Evolutionary conservation across 2,329 filamentous ascomycete genomes (phyloP).

Genomic region (Exophiala sideris): DNA sequence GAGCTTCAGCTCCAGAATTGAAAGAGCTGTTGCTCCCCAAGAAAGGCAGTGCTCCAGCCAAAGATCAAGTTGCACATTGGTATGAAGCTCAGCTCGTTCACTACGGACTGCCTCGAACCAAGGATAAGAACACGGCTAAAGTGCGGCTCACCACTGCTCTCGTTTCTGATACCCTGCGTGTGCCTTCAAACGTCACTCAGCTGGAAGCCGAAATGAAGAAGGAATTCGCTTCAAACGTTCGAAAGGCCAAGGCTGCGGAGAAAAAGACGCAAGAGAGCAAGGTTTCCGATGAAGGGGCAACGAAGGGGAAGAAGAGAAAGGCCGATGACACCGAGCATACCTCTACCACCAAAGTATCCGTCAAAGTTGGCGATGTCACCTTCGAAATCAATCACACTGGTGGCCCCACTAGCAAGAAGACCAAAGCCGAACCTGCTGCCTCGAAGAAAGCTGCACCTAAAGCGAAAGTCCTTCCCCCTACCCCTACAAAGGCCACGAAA

Average conservation of each 20-base stretch:
- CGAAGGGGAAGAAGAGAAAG: slow-evolving; percentile 14
- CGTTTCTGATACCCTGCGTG: slow-evolving; percentile 45
- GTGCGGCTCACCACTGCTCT: slow-evolving; percentile 58
- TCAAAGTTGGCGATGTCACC: slow-evolving; percentile 12
- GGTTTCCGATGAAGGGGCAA: background rate
- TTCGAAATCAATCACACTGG: slow-evolving; percentile 7
- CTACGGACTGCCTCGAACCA: slow-evolving; percentile 57
- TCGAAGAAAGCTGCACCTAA: background rate
- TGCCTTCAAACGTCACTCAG: slow-evolving; percentile 49
- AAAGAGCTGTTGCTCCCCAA: slow-evolving; percentile 40
- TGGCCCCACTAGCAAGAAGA: background rate
- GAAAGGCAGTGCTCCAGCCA: slow-evolving; percentile 18
- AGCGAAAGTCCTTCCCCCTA: background rate
- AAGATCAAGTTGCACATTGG: slow-evolving; percentile 58
- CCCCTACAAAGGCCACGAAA: background rate
- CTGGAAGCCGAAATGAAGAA: slow-evolving; percentile 57
- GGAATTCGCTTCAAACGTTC: slow-evolving; percentile 46
- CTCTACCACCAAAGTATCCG: slow-evolving; percentile 4
- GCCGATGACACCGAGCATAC: background rate
- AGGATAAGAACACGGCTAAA: slow-evolving; percentile 57
- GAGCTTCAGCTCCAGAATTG: slow-evolving; percentile 45
- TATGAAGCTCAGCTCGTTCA: slow-evolving; percentile 62
- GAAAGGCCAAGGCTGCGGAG: slow-evolving; percentile 37
- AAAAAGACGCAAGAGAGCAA: slow-evolving; percentile 6
- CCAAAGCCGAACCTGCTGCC: background rate